Percentiles rank a stretch among this genome's conserved stretches.
These are phyloP conservation scores for Fusarium heterosporum DNA, from an alignment of 2,329 filamentous ascomycete species.

Conservation along the genomic window DNA sequence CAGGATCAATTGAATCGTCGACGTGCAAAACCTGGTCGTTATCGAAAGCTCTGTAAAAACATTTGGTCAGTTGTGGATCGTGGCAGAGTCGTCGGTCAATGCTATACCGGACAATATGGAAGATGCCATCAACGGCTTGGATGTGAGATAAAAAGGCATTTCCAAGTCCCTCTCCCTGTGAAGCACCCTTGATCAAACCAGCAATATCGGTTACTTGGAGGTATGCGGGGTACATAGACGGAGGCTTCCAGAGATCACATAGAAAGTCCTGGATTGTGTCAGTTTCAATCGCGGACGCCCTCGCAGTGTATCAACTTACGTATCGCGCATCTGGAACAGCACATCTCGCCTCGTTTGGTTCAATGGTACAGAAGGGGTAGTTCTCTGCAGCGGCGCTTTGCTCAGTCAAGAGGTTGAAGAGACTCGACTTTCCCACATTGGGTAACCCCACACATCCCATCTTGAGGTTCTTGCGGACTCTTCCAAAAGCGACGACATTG, in stretches of 20 bases:
- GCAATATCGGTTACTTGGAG: constrained; percentile 61
- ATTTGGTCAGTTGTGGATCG: not conserved
- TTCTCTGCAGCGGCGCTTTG: constrained; percentile 60
- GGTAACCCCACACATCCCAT: constrained; percentile 61
- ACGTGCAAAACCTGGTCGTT: constrained; percentile 60
- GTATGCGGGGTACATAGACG: constrained; percentile 58
- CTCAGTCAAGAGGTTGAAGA: constrained; percentile 60
- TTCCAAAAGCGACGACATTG: constrained; percentile 60
- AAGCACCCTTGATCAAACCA: constrained; percentile 59
- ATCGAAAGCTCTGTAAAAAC: constrained; percentile 54
- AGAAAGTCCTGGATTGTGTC: constrained; percentile 54
- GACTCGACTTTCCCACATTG: constrained; percentile 59
- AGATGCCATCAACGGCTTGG: constrained; percentile 60
- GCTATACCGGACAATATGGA: constrained; percentile 56
- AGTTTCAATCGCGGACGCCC: not conserved
- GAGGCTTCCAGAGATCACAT: constrained; percentile 60
- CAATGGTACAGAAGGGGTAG: constrained; percentile 61
- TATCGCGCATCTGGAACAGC: constrained; percentile 59
- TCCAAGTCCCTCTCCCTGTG: constrained; percentile 58
- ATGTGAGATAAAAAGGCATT: constrained; percentile 61
- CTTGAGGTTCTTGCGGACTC: constrained; percentile 59
- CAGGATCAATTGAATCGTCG: constrained; percentile 60
- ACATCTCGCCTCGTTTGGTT: constrained; percentile 60
- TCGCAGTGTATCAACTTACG: constrained; percentile 47
- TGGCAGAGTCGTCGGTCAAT: not conserved